Base-by-base conservation (phyloP, 2,329 filamentous ascomycete species). In the Cytospora piceicola region DNA sequence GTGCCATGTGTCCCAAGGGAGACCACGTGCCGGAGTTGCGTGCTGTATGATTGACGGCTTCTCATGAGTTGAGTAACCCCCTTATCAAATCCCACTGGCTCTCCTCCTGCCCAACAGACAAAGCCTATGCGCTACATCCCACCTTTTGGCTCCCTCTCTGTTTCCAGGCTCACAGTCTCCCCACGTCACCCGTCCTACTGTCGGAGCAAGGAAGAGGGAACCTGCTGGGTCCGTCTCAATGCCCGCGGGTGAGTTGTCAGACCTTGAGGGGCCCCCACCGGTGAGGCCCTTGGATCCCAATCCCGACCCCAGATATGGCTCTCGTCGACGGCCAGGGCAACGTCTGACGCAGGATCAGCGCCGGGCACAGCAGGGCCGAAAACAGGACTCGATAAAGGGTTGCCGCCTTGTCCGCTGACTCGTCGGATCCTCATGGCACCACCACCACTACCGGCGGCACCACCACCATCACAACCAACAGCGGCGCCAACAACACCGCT, bases 181-280 rank as follows among this genome's bases (percentile, higher is more conserved):
- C 57, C 61, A 52, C 51, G 55, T 27, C 9, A 36, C 24, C 42
- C 42, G 61, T 51, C 42, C 42, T 53, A 36, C 32, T 53, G 32
- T 64, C 61, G 61, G 57, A 42, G n/a, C 56, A 59, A 30, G 14
- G 36, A 17, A n/a, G 29, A 64, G 42, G 51, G 11, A 39, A 12
- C 39, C 56, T 29, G 32, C 32, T 57, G 59, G 59, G 29, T 14
- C 12, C 30, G 34, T 24, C 49, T 52, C 56, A 30, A 57, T 51
- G 24, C 56, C 53, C 49, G 57, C 56, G 51, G 36, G 56, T 57
- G 61, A 36, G 57, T 34, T 58, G 57, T 54, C 58, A 64, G 17
- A 9, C 22, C 24, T 20, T 39, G 32, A 39, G 30, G 58, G 39
- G 56, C 46, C 55, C 27, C 53, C 58, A 61, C 62, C 58, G 62